Percentiles rank a stretch among this genome's conserved stretches.
phyloP scores from a whole-genome alignment of 129 eudicot genomes.

The Silybum marianum region DNA sequence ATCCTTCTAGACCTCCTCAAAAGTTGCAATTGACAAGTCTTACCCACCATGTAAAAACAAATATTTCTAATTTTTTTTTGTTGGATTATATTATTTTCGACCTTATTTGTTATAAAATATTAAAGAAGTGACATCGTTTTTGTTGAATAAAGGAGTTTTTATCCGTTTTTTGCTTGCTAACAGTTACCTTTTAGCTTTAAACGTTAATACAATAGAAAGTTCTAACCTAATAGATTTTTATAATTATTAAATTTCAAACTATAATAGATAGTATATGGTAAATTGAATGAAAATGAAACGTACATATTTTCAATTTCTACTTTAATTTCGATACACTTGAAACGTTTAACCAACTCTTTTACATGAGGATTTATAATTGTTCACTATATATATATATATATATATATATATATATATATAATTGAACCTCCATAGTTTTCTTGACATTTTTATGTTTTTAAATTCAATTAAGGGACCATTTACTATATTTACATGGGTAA shows the following conservation, averaged over 20 bases:
- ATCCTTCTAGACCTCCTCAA: no score
- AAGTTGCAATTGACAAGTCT: not conserved
- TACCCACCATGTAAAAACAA: no score
- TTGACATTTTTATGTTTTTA: no score
- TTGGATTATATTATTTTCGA: not conserved
- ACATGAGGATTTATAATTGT: not conserved
- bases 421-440: no score
- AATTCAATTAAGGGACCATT: no score
- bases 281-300: not conserved
- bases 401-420: no score
- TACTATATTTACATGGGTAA: no score
- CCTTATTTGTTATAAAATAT: not conserved
- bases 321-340: no score
- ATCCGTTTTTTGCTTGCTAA: constrained; percentile 3
- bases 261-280: no score
- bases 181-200: not conserved
- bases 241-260: not conserved
- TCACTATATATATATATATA: no score
- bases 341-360: no score
- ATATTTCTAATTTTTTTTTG: not conserved
- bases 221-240: not conserved
- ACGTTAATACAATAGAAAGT: not conserved
- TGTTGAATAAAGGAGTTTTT: not conserved
- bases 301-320: no score
- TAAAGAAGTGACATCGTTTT: not conserved